Evolutionary conservation across 2,329 filamentous ascomycete genomes (phyloP), one percentile per base, ranked within the genome.

Genomic region (Zarea fungicola): DNA sequence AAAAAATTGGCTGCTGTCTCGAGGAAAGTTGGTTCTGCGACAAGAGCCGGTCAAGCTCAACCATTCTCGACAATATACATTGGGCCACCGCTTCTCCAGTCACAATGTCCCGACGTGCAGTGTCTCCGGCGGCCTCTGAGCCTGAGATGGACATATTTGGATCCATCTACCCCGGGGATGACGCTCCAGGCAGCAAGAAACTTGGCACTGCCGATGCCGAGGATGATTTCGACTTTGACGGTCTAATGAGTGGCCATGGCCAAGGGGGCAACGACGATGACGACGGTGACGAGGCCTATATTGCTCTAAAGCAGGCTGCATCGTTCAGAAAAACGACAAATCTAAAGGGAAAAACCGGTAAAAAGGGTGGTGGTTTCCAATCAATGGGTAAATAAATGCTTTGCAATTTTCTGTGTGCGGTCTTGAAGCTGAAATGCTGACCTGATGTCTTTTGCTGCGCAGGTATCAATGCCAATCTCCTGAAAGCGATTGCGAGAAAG

Each of bases 341-440:
- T 62, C 59, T 93, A 7, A 93, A 92, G 66, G 88, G 89, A 18
- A 87, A 87, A 54, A 85, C 84, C 3, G 87, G 89, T 26, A 96
- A 96, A 74, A 99, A 97, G 68, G 88, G 91, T 31, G 93, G 93
- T 60, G 93, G 92, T 45, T 99, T 99, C 64, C 93, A 99, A 66
- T 85, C 88, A 40, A 96, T 99, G 91, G 87, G 81, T 84, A 68
- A 51, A 70, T 54, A 16, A 31, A 28, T 29, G 28, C 8, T 29
- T 8, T 29, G 14, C 13, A 45, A 23, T n/a, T 16, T 19, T n/a
- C n/a, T n/a, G n/a, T n/a, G n/a, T n/a, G n/a, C n/a, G n/a, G n/a
- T n/a, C n/a, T n/a, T n/a, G n/a, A n/a, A n/a, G n/a, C n/a, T n/a
- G 31, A 40, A 13, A 25, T 14, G 21, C 22, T 41, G n/a, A n/a